phyloP scores from a whole-genome alignment of 1,284 basidiomycete species.

The Irpex rosettiformis region DNA sequence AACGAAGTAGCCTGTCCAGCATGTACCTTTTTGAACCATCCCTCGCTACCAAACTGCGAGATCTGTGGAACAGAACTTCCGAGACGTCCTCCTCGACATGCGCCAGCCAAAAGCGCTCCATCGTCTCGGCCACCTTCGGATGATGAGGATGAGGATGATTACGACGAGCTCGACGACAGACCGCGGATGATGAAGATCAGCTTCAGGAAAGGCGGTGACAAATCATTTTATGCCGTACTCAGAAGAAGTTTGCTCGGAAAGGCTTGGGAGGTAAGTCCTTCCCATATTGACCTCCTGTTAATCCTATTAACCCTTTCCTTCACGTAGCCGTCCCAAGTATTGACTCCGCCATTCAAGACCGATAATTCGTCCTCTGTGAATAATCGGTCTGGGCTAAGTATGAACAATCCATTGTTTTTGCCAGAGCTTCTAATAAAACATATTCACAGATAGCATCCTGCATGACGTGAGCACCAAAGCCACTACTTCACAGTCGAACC shows the following conservation, averaged over 20 bases:
- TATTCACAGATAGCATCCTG: conserved; percentile 70
- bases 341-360: not conserved
- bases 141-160: conserved; percentile 23
- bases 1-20: conserved; percentile 68
- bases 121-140: conserved; percentile 51
- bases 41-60: conserved; percentile 76
- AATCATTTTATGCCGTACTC: conserved; percentile 77
- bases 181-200: conserved; percentile 65
- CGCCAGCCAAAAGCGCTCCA: conserved; percentile 53
- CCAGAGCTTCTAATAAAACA: not conserved
- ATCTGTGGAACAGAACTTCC: conserved; percentile 78
- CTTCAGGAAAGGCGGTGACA: conserved; percentile 90
- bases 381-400: conserved; percentile 49
- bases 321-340: not conserved
- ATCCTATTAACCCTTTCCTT: not conserved
- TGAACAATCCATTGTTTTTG: conserved; percentile 19
- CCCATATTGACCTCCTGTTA: not conserved
- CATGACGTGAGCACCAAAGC: conserved; percentile 69
- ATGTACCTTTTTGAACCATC: conserved; percentile 93
- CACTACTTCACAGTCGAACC: conserved; percentile 59
- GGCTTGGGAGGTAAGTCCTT: conserved; percentile 80
- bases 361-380: not conserved
- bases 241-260: conserved; percentile 76
- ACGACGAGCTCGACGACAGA: conserved; percentile 17
- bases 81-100: conserved; percentile 20